phyloP scores from a whole-genome alignment of 1,139 yeast genomes.

The Fermentozyma sake region DNA sequence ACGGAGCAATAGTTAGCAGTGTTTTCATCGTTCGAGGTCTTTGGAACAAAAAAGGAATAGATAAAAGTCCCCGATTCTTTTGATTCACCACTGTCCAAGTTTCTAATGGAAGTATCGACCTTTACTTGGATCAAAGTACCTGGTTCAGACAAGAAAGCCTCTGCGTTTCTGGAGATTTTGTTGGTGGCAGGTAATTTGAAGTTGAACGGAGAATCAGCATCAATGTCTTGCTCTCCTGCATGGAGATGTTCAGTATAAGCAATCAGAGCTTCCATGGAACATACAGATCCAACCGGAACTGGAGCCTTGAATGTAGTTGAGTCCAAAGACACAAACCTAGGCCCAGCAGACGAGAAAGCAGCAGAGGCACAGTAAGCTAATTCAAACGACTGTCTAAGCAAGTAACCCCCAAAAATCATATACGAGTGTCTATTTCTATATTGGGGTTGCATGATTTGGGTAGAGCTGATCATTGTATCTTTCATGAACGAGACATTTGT shows the following conservation, averaged over 20 bases:
- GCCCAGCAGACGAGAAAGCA: constrained; percentile 76
- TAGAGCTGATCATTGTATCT: constrained; percentile 65
- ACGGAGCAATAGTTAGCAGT: constrained; percentile 56
- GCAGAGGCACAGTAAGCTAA: constrained; percentile 91
- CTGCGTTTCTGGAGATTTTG: constrained; percentile 46
- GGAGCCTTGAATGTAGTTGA: constrained; percentile 90
- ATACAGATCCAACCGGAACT: constrained; percentile 89
- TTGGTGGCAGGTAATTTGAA: constrained; percentile 57
- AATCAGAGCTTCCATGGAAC: constrained; percentile 75
- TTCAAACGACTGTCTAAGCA: constrained; percentile 87
- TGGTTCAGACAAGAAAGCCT: constrained; percentile 65
- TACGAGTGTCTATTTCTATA: constrained; percentile 90
- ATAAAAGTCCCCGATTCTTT: constrained; percentile 84
- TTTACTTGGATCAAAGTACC: constrained; percentile 87
- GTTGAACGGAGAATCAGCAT: constrained; percentile 38
- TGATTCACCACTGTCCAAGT: constrained; percentile 53
- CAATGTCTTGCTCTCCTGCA: constrained; percentile 27
- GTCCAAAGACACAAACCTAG: constrained; percentile 85
- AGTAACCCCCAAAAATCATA: constrained; percentile 92
- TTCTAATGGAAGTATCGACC: constrained; percentile 76
- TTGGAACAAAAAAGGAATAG: constrained; percentile 82
- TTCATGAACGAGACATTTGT: constrained; percentile 58
- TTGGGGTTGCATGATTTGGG: constrained; percentile 93
- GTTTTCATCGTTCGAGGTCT: constrained; percentile 30
- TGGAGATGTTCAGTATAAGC: constrained; percentile 78